Evolutionary conservation across 139 green algal species (phyloP).

Genomic region (Chlorella sorokiniana): DNA sequence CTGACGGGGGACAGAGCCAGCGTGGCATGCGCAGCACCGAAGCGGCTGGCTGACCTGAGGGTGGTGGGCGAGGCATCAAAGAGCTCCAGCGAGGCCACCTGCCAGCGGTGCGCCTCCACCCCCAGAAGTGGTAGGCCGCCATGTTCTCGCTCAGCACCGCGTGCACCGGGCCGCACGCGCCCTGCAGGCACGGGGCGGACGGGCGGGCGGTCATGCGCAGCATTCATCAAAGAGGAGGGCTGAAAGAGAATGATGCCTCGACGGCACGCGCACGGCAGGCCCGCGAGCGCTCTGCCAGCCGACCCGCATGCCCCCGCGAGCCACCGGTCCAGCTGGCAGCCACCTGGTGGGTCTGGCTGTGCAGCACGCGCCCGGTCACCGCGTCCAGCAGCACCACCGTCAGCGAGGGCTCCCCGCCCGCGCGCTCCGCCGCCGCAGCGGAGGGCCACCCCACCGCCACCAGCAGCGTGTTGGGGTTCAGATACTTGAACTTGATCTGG

Average conservation of each 20-base stretch:
- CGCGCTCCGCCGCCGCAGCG: not conserved
- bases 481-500: constrained; percentile 89
- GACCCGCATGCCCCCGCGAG: not conserved
- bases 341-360: constrained; percentile 69
- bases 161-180: constrained; percentile 72
- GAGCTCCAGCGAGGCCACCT: constrained; percentile 34
- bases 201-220: not conserved
- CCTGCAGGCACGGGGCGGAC: constrained; percentile 26
- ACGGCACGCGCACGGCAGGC: too few relatives aligned
- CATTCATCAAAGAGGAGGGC: not conserved
- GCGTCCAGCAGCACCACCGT: constrained; percentile 79
- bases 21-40: not conserved
- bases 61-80: constrained; percentile 31
- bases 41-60: not conserved
- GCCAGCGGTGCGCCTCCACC: constrained; percentile 52
- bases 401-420: constrained; percentile 15
- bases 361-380: constrained; percentile 81
- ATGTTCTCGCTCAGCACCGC: constrained; percentile 83
- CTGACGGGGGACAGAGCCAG: constrained; percentile 47
- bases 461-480: constrained; percentile 92
- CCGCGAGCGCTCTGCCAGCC: not conserved
- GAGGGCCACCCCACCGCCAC: constrained; percentile 63
- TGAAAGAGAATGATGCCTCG: not conserved
- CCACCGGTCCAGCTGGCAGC: not conserved
- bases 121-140: constrained; percentile 83